phyloP scores from a whole-genome alignment of 805 yeast genomes.

The Yarrowia keelungensis region DNA sequence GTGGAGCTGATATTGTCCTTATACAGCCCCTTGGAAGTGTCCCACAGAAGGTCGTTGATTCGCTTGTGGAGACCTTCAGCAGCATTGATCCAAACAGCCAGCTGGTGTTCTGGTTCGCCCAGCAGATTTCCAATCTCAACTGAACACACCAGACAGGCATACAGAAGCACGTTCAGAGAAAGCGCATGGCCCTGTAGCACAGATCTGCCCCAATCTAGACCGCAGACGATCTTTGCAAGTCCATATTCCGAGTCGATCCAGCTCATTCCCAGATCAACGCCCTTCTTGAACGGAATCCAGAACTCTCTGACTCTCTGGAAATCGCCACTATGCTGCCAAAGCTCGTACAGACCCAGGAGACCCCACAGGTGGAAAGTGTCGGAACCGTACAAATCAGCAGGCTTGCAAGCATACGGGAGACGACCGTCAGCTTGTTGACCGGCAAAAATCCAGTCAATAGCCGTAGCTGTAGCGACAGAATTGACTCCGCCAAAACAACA shows the following conservation, averaged over 20 bases:
- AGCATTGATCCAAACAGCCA: not conserved
- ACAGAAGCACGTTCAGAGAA: slow-evolving; percentile 4
- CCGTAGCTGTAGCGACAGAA: not conserved
- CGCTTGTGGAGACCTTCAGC: not conserved
- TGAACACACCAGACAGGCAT: slow-evolving; percentile 11
- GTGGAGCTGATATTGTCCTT: not conserved
- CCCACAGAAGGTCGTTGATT: slow-evolving; percentile 11
- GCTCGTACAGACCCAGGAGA: not conserved
- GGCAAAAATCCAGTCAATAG: slow-evolving; percentile 12
- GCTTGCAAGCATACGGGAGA: slow-evolving; percentile 24
- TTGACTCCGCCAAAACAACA: not conserved
- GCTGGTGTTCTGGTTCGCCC: not conserved
- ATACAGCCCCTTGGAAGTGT: not conserved
- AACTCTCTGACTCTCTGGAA: not conserved
- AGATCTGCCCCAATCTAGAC: slow-evolving; percentile 14
- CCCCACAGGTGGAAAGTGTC: slow-evolving; percentile 28
- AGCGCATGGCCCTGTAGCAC: slow-evolving; percentile 4
- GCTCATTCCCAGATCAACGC: not conserved
- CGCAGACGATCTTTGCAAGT: not conserved
- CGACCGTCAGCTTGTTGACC: slow-evolving; percentile 12
- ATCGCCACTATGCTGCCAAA: slow-evolving; percentile 19
- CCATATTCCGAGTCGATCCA: slow-evolving; percentile 20
- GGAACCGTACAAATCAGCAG: slow-evolving; percentile 27
- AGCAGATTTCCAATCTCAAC: slow-evolving; percentile 7
- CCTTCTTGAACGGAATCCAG: not conserved